These are phyloP conservation scores for Arthrinium puccinioides DNA, from an alignment of 2,329 filamentous ascomycete species.

Conservation along the genomic window DNA sequence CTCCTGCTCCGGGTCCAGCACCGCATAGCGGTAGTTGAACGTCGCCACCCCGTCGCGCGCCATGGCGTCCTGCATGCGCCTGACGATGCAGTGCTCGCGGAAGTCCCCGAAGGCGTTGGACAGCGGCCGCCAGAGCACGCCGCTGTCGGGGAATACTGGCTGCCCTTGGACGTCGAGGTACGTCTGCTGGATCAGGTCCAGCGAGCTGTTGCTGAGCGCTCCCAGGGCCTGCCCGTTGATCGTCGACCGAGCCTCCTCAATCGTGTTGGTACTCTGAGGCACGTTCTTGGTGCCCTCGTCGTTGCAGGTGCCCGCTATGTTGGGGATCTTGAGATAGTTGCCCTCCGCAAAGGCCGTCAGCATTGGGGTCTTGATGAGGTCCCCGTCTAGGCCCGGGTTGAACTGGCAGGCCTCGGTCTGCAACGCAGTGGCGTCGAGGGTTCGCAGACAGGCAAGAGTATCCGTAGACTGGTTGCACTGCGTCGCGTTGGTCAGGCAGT, in stretches of 20 bases:
- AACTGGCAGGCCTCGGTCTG: constrained; percentile 1
- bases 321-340: constrained; percentile 40
- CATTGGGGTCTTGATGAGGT: constrained; percentile 38
- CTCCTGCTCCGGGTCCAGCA: constrained; percentile 45
- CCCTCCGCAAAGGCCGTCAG: constrained; percentile 35
- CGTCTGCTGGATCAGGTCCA: constrained; percentile 23
- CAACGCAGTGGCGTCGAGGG: constrained; percentile 23
- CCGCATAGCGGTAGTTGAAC: constrained; percentile 63
- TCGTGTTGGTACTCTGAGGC: constrained; percentile 31
- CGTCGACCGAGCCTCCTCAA: constrained; percentile 36
- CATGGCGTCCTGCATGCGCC: constrained; percentile 13
- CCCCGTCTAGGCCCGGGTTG: constrained; percentile 41
- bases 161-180: constrained; percentile 29
- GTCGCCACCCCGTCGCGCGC: constrained; percentile 26
- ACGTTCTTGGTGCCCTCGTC: constrained; percentile 57
- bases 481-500: constrained; percentile 31
- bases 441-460: constrained; percentile 34
- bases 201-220: constrained; percentile 25
- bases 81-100: constrained; percentile 44
- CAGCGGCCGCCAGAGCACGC: background rate
- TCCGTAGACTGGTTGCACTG: constrained; percentile 24
- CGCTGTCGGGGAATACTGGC: constrained; percentile 25
- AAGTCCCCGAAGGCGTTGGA: constrained; percentile 44
- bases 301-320: constrained; percentile 43
- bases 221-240: constrained; percentile 36